Evolutionary conservation across 768 basidiomycete genomes (phyloP).

Genomic region (Hypholoma sublateritium): DNA sequence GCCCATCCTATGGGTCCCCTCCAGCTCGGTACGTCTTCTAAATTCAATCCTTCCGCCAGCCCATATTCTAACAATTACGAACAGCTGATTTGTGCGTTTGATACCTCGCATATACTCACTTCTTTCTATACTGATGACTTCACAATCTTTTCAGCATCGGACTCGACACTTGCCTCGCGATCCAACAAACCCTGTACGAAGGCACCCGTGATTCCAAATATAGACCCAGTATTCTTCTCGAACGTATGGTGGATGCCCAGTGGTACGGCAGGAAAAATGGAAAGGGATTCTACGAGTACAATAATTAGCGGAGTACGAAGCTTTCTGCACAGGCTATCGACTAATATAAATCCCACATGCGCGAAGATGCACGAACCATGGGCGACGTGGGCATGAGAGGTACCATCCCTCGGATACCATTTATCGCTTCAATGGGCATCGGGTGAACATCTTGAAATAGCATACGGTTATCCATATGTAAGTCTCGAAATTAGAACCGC

Average conservation of each 20-base stretch:
- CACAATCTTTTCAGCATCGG: slow-evolving; percentile 64
- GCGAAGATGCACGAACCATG: no score
- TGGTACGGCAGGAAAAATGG: slow-evolving; percentile 94
- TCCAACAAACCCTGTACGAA: slow-evolving; percentile 85
- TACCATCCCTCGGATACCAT: no score
- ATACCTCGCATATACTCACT: slow-evolving; percentile 2
- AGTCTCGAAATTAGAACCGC: no score
- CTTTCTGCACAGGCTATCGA: not conserved
- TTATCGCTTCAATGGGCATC: no score
- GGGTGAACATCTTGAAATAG: no score
- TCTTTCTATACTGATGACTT: not conserved
- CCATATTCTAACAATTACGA: not conserved
- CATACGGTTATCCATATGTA: no score
- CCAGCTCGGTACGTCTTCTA: slow-evolving; percentile 58
- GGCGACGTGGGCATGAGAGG: no score
- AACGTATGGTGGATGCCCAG: slow-evolving; percentile 95
- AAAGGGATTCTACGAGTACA: slow-evolving; percentile 93
- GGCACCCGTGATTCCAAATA: slow-evolving; percentile 96
- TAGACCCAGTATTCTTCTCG: slow-evolving; percentile 84
- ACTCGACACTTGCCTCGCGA: slow-evolving; percentile 94
- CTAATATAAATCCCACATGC: not conserved
- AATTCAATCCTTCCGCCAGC: not conserved
- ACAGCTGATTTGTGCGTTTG: slow-evolving; percentile 59
- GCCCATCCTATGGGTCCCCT: slow-evolving; percentile 94
- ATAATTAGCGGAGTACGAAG: slow-evolving; percentile 12